Conservation (phyloP, 1,139 yeast species). For the Hanseniaspora gamundiae region DNA sequence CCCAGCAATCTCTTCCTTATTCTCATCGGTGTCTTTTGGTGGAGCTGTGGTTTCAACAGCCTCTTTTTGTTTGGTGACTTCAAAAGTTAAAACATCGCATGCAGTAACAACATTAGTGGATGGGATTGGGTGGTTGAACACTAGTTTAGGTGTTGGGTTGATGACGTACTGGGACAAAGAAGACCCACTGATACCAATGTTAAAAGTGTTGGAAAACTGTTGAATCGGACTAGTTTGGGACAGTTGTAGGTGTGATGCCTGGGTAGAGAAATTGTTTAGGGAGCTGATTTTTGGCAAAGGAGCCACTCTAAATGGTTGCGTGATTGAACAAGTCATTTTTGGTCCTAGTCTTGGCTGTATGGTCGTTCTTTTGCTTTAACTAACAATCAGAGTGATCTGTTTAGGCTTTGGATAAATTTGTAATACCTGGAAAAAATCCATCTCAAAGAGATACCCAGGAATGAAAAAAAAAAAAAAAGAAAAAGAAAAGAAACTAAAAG, state of each 20-base stretch:
- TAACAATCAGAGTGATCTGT: too few relatives aligned
- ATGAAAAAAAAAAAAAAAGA: too few relatives aligned
- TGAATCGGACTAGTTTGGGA: slow-evolving; percentile 12
- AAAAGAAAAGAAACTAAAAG: too few relatives aligned
- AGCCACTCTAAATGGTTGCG: slow-evolving; percentile 25
- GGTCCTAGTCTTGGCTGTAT: too few relatives aligned
- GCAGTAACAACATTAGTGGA: slow-evolving; percentile 24
- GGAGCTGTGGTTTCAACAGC: slow-evolving; percentile 1
- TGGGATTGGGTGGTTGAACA: slow-evolving; percentile 26
- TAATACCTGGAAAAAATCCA: background rate
- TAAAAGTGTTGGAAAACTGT: slow-evolving; percentile 19
- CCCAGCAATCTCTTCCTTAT: slow-evolving; percentile 6
- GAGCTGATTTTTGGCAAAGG: slow-evolving; percentile 22
- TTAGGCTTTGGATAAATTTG: too few relatives aligned
- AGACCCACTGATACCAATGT: slow-evolving; percentile 68
- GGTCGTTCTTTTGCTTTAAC: too few relatives aligned
- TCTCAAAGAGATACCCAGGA: background rate
- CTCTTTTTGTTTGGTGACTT: slow-evolving; percentile 3
- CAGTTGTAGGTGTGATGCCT: slow-evolving; percentile 16
- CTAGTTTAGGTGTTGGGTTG: slow-evolving; percentile 68
- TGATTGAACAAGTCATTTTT: slow-evolving; percentile 13
- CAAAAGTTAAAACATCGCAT: slow-evolving; percentile 14
- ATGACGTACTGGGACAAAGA: slow-evolving; percentile 59
- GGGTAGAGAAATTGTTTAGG: slow-evolving; percentile 17
- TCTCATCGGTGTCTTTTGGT: too few relatives aligned